Evolutionary conservation across 108 stramenopile genomes (phyloP).

Genomic region (Cyclotella sp.): DNA sequence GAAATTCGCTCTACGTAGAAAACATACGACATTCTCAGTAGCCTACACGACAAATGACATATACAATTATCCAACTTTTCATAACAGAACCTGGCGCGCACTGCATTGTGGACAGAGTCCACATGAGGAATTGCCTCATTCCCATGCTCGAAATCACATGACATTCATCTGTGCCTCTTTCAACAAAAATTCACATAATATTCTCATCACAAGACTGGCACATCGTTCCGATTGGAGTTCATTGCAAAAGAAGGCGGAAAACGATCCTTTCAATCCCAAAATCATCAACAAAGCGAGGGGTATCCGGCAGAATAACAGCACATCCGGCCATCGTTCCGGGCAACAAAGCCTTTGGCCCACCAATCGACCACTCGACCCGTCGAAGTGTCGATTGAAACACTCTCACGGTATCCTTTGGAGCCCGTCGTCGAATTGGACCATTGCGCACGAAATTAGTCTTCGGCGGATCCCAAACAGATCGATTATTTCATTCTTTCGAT

Average conservation of each 20-base stretch:
- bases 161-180: constrained; percentile 2
- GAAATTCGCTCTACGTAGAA: no score
- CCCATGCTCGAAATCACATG: neutral
- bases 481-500: neutral
- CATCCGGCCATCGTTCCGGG: neutral
- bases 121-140: neutral
- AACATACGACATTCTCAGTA: no score
- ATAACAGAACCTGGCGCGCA: neutral
- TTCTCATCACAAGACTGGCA: constrained; percentile 30
- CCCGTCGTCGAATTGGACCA: constrained; percentile 12
- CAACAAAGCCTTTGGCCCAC: constrained; percentile 5
- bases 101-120: neutral
- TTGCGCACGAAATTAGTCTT: constrained; percentile 12
- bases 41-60: no score
- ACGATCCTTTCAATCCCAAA: constrained; percentile 6
- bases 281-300: neutral
- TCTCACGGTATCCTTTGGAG: constrained; percentile 20
- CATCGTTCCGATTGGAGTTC: constrained; percentile 17
- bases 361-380: constrained; percentile 20
- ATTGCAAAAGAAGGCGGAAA: constrained; percentile 20
- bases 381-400: neutral
- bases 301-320: constrained; percentile 14
- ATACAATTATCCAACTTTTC: neutral
- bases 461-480: neutral
- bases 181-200: constrained; percentile 23